Conservation (phyloP, 345 rosid species). For the Turnera subulata region DNA sequence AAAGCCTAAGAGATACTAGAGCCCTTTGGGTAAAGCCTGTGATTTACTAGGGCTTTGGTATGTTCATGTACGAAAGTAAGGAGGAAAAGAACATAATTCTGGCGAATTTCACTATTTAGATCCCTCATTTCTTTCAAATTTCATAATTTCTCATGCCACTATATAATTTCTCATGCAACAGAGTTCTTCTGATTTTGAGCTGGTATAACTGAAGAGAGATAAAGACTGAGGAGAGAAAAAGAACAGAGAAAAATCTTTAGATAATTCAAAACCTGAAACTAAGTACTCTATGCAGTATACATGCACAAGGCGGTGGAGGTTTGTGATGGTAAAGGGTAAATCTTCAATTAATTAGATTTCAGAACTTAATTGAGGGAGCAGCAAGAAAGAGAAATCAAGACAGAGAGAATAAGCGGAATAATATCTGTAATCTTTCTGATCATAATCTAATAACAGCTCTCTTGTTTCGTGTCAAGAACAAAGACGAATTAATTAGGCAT, state of each 20-base stretch:
- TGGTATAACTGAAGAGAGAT: slow-evolving; percentile 9
- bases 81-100: slow-evolving; percentile 1
- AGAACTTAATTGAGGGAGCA: background rate
- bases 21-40: slow-evolving; percentile 20
- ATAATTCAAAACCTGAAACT: slow-evolving; percentile 2
- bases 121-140: slow-evolving; percentile 24
- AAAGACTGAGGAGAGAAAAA: slow-evolving; percentile 1
- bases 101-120: slow-evolving; percentile 31
- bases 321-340: slow-evolving; percentile 5
- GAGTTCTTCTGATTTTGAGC: slow-evolving; percentile 10
- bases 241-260: background rate
- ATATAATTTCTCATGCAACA: slow-evolving; percentile 21
- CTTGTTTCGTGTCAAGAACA: too few species aligned
- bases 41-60: slow-evolving; percentile 35
- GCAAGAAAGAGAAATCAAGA: background rate
- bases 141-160: slow-evolving; percentile 12
- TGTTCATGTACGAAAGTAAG: slow-evolving; percentile 4
- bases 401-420: too few species aligned
- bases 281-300: too few species aligned
- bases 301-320: too few species aligned
- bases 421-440: too few species aligned
- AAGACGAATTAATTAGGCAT: too few species aligned
- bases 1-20: slow-evolving; percentile 31
- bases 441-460: too few species aligned
- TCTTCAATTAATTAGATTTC: slow-evolving; percentile 13